Evolutionary conservation across 192 early-diverging fungal genomes (phyloP), one percentile per base, ranked within the genome.

Genomic region (Paraglomus occultum): DNA sequence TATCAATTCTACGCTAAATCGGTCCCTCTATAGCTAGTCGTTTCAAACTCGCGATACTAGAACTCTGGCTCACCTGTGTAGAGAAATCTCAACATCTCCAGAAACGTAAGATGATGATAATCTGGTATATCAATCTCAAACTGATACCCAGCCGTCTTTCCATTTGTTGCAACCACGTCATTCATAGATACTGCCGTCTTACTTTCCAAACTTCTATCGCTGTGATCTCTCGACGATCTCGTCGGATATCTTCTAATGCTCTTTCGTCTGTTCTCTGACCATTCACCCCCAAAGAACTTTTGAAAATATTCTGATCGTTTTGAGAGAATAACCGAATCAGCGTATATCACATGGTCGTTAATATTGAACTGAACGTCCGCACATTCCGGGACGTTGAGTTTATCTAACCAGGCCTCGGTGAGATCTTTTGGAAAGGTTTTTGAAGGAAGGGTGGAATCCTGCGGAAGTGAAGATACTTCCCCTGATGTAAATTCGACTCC

Each of bases 1-100:
- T 31, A 31, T 31, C 31, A 1, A 31, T 31, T 3, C 3, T 31
- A 31, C 31, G 31, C 31, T 31, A 31, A 31, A 3, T 3, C 31
- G 31, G n/a, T 31, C 31, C 31, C 31, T 31, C 31, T 31, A 31
- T 31, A 31, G 31, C 3, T 31, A 31, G 31, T 31, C 1, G 31
- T 31, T 31, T 3, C 3, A 31, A 31, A 31, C 31, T 3, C 31
- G 31, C 3, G 31, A 3, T 3, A 31, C 31, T 31, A 31, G 31
- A 31, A 31, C 31, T 31, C 31, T 31, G 3, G 3, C 31, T 31
- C 31, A 31, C 31, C 31, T 31, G 67, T 70, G 52, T 70, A 70
- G 18, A 70, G 55, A 18, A 70, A 70, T 20, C 67, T 43, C 38
- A 70, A 46, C 67, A 70, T 70, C 42, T 58, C 55, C 46, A 70